A percentile compares a stretch with the other conserved stretches of the same genome.
phyloP scores from a whole-genome alignment of 106 monocot genomes.

The Xerophyta viscosa region DNA sequence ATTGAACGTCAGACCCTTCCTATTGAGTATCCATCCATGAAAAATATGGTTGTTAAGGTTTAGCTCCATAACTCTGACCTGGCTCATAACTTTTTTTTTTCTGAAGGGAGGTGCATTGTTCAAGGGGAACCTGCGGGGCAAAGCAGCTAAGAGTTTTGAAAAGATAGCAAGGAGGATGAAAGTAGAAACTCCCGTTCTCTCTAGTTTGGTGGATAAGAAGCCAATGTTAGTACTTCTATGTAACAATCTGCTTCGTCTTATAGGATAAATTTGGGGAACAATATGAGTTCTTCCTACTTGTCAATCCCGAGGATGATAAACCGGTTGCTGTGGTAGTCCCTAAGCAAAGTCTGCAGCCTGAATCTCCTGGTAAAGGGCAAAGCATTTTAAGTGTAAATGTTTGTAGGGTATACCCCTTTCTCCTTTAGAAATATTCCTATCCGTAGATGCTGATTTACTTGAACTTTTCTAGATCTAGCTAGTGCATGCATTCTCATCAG shows the following conservation, averaged over 20 bases:
- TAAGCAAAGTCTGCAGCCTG: conserved; percentile 54
- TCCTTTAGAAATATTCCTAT: too few relatives aligned
- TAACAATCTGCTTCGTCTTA: conserved; percentile 34
- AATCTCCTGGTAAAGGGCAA: conserved; percentile 49
- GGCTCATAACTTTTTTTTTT: background rate
- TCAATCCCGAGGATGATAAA: conserved; percentile 90
- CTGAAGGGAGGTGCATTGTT: conserved; percentile 80
- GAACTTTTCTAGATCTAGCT: too few relatives aligned
- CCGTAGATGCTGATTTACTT: too few relatives aligned
- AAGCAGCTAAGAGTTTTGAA: conserved; percentile 70
- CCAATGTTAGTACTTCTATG: conserved; percentile 7
- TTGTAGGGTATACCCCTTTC: too few relatives aligned
- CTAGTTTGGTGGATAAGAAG: too few relatives aligned
- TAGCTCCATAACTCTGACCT: too few relatives aligned
- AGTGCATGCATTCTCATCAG: too few relatives aligned
- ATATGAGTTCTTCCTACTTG: conserved; percentile 83
- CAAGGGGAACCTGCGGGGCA: conserved; percentile 84
- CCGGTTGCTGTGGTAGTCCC: conserved; percentile 92
- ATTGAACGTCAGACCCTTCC: too few relatives aligned
- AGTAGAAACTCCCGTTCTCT: conserved; percentile 17
- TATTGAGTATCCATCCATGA: too few relatives aligned
- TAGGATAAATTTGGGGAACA: conserved; percentile 95
- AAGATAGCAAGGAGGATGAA: conserved; percentile 76
- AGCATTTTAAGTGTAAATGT: too few relatives aligned
- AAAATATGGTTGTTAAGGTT: too few relatives aligned